Evolutionary conservation across 31 red algal species (phyloP).

Genomic region (Odonthalia washingtoniensis): DNA sequence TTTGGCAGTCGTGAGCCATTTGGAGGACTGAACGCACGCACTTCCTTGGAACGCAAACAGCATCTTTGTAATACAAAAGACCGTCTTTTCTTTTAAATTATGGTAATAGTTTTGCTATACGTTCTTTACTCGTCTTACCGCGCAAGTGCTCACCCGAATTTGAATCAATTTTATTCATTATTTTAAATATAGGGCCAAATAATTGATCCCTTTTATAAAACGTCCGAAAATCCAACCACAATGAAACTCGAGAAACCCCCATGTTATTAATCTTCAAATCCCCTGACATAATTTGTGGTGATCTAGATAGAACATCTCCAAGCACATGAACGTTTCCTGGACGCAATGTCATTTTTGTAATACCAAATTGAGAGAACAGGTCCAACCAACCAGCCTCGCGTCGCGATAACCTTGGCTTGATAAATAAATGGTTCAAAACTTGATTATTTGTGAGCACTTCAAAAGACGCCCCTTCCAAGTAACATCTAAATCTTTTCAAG

Average conservation of each 20-base stretch:
- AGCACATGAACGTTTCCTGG: conserved; percentile 3
- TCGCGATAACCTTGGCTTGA: neutral
- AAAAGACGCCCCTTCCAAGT: too few species aligned
- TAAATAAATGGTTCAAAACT: neutral
- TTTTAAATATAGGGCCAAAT: neutral
- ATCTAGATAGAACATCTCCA: conserved; percentile 1
- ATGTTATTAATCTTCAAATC: neutral
- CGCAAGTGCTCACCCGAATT: too few species aligned
- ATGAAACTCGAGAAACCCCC: neutral
- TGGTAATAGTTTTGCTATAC: neutral
- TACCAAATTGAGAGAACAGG: neutral
- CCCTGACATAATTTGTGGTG: neutral
- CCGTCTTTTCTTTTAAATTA: neutral
- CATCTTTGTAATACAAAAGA: neutral
- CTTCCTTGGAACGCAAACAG: neutral
- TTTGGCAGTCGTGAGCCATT: conserved; percentile 26
- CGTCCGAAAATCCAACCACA: neutral
- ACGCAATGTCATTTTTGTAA: too few species aligned
- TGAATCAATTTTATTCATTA: neutral
- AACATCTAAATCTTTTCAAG: neutral
- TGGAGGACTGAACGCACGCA: neutral
- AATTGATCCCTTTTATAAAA: neutral
- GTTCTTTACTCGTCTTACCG: too few species aligned
- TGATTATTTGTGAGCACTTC: conserved; percentile 12
- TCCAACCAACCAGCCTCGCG: conserved; percentile 14